Evolutionary conservation across 768 basidiomycete species (phyloP).

Genomic region (Lactarius tabidus): DNA sequence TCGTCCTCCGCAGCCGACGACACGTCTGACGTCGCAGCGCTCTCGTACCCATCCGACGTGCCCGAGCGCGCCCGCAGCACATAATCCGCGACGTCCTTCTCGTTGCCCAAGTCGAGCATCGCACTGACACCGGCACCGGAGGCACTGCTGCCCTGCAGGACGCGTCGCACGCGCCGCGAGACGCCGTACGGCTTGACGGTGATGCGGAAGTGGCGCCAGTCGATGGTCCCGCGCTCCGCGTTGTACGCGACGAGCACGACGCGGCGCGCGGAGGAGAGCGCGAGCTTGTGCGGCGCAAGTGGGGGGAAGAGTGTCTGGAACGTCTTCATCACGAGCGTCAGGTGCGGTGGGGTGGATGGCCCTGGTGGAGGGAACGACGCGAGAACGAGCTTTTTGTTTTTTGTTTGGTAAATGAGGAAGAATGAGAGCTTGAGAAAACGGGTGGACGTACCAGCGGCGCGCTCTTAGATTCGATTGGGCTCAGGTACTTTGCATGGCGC

Average conservation of each 20-base stretch:
- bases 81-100: slow-evolving; percentile 95
- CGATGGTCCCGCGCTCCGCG: slow-evolving; percentile 76
- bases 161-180: slow-evolving; percentile 82
- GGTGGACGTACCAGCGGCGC: slow-evolving; percentile 72
- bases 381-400: slow-evolving; percentile 70
- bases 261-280: slow-evolving; percentile 85
- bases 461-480: slow-evolving; percentile 79
- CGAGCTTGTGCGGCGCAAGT: slow-evolving; percentile 74
- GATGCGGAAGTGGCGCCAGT: slow-evolving; percentile 93
- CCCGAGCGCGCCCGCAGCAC: slow-evolving; percentile 60
- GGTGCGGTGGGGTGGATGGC: slow-evolving; percentile 73
- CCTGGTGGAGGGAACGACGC: slow-evolving; percentile 79
- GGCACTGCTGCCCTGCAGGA: slow-evolving; percentile 61
- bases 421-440: neutral
- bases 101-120: slow-evolving; percentile 78
- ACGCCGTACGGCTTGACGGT: slow-evolving; percentile 93
- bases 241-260: slow-evolving; percentile 94
- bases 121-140: slow-evolving; percentile 28
- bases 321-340: slow-evolving; percentile 89
- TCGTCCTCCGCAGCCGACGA: slow-evolving; percentile 86
- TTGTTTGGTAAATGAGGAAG: slow-evolving; percentile 3
- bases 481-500: slow-evolving; percentile 66
- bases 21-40: slow-evolving; percentile 55
- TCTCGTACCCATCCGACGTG: slow-evolving; percentile 65
- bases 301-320: slow-evolving; percentile 97